phyloP scores from a whole-genome alignment of 1,284 basidiomycete genomes.

The Cerrena zonata region DNA sequence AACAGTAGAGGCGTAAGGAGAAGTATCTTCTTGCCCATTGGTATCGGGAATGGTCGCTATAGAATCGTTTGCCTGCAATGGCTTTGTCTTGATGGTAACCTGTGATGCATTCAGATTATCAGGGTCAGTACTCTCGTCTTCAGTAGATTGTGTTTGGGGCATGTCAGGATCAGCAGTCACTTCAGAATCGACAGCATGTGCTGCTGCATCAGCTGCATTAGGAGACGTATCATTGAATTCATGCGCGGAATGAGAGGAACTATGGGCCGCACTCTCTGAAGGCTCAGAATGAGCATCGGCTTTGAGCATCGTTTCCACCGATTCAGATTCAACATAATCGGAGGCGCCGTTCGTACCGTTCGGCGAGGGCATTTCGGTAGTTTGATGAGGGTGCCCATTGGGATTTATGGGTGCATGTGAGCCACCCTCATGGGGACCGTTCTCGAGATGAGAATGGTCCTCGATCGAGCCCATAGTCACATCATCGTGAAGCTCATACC shows the following conservation, averaged over 20 bases:
- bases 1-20: conserved; percentile 21
- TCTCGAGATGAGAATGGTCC: neutral
- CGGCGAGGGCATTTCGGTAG: neutral
- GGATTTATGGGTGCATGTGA: neutral
- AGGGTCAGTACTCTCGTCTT: conserved; percentile 10
- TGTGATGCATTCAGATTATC: conserved; percentile 20
- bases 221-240: conserved; percentile 14
- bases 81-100: conserved; percentile 15
- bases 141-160: neutral
- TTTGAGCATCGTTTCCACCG: neutral
- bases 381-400: neutral
- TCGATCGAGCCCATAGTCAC: neutral
- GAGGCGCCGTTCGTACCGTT: neutral
- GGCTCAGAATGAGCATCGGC: conserved; percentile 13
- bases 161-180: conserved; percentile 17
- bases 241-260: conserved; percentile 12
- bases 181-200: conserved; percentile 20
- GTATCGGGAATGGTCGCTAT: conserved; percentile 44
- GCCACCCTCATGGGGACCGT: neutral
- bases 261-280: conserved; percentile 2
- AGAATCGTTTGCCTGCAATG: conserved; percentile 36
- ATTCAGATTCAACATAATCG: neutral
- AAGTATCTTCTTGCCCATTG: conserved; percentile 28
- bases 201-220: neutral
- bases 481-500: conserved; percentile 13